Conservation (phyloP, 495 filamentous ascomycete genomes). For the Tuber indicum region DNA sequence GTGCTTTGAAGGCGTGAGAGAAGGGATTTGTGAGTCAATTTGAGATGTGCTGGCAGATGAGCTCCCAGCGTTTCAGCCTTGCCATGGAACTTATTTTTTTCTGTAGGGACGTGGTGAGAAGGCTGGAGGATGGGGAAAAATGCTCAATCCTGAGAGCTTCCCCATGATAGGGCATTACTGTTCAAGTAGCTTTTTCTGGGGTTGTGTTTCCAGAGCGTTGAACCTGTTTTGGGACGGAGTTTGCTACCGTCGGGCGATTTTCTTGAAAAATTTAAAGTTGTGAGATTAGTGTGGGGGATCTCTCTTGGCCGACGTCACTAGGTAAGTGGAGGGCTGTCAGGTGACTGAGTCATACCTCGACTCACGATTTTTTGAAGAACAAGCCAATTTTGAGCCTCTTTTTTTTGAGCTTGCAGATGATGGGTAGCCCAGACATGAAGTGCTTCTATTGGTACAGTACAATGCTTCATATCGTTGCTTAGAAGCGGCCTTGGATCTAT, state of each 20-base stretch:
- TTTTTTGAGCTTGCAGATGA: not conserved
- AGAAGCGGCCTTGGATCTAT: not conserved
- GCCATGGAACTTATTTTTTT: not conserved
- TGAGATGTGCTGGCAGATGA: constrained; percentile 3
- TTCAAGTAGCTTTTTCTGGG: not conserved
- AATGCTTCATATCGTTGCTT: not conserved
- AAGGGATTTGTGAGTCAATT: not conserved
- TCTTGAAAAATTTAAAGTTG: not conserved
- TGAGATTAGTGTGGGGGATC: not conserved
- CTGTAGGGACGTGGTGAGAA: not conserved
- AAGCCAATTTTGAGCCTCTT: not conserved
- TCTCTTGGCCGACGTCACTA: not conserved
- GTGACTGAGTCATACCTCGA: not conserved
- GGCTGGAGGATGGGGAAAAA: not conserved
- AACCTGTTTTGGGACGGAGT: not conserved
- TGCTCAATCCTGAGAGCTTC: not conserved
- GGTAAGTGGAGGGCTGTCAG: not conserved
- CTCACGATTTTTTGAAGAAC: not conserved
- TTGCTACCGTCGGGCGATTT: not conserved
- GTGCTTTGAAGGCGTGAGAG: not conserved
- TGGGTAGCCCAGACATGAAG: not conserved
- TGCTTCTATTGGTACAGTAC: not conserved
- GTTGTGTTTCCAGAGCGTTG: not conserved
- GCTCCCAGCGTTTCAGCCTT: constrained; percentile 1
- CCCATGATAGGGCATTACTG: not conserved